Percentiles rank a stretch among this genome's conserved stretches.
Conservation (phyloP, 257 asterid species). For the Nicotiana obtusifolia region DNA sequence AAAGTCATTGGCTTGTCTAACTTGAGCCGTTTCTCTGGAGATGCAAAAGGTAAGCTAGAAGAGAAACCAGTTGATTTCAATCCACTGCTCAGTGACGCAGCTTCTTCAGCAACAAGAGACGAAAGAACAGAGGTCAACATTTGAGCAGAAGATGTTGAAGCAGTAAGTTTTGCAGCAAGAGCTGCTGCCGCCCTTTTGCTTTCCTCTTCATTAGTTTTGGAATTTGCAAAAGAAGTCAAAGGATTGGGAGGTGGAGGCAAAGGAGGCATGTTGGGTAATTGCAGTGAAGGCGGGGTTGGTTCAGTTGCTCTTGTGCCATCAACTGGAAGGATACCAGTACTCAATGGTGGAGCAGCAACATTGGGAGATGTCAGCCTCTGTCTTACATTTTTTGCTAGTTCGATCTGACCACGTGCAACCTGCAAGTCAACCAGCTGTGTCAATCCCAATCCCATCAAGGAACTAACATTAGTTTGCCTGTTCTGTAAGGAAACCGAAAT, state of each 20-base stretch:
- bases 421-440: constrained; percentile 24
- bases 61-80: constrained; percentile 32
- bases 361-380: constrained; percentile 42
- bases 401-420: constrained; percentile 60
- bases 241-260: constrained; percentile 32
- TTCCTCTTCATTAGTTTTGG: constrained; percentile 55
- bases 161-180: constrained; percentile 86
- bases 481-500: background rate
- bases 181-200: constrained; percentile 82
- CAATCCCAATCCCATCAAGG: background rate
- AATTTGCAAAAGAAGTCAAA: constrained; percentile 27
- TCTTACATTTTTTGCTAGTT: constrained; percentile 40
- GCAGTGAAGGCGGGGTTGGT: constrained; percentile 28
- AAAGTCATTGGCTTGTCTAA: constrained; percentile 42
- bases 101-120: constrained; percentile 90
- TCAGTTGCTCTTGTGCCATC: constrained; percentile 26
- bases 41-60: constrained; percentile 28
- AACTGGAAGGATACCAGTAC: constrained; percentile 20
- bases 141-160: constrained; percentile 88
- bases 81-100: constrained; percentile 64
- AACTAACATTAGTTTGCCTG: background rate
- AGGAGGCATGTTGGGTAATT: constrained; percentile 25
- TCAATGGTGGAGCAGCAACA: constrained; percentile 17
- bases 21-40: constrained; percentile 62
- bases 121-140: constrained; percentile 87